These are phyloP conservation scores for Podospora bellae-mahoneyi DNA, from an alignment of 495 filamentous ascomycete species.

Conservation along the genomic window DNA sequence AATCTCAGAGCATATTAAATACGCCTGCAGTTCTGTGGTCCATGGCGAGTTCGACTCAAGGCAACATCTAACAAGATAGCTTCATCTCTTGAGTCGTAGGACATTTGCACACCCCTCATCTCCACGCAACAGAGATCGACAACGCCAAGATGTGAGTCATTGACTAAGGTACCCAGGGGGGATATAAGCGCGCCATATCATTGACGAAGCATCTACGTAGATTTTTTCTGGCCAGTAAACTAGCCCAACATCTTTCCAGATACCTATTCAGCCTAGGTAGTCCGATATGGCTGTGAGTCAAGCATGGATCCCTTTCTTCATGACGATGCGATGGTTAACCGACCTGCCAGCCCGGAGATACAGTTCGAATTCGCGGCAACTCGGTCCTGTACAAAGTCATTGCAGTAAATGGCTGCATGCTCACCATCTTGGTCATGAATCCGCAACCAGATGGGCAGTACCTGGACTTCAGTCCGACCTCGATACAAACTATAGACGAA, in stretches of 20 bases:
- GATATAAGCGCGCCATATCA: not conserved
- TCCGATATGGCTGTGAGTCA: not conserved
- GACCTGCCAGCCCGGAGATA: constrained; percentile 19
- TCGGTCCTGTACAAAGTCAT: constrained; percentile 28
- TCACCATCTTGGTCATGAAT: constrained; percentile 29
- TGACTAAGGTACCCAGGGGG: not conserved
- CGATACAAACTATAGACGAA: constrained; percentile 26
- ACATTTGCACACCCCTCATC: not conserved
- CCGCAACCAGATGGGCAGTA: constrained; percentile 29
- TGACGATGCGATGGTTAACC: not conserved
- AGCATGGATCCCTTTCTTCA: not conserved
- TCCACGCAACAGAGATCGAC: not conserved
- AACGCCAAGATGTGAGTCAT: constrained; percentile 4
- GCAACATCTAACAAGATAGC: not conserved
- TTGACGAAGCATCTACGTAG: not conserved
- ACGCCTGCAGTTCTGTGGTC: not conserved
- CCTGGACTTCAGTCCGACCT: constrained; percentile 18
- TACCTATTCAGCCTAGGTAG: not conserved
- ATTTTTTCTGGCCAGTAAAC: not conserved
- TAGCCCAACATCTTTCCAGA: not conserved
- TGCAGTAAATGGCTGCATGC: constrained; percentile 21
- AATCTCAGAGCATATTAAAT: not conserved
- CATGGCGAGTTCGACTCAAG: not conserved
- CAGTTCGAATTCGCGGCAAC: constrained; percentile 23
- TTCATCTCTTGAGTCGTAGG: not conserved